These are phyloP conservation scores for Aureobasidium sp. DNA, from an alignment of 2,329 filamentous ascomycete genomes.

Conservation along the genomic window DNA sequence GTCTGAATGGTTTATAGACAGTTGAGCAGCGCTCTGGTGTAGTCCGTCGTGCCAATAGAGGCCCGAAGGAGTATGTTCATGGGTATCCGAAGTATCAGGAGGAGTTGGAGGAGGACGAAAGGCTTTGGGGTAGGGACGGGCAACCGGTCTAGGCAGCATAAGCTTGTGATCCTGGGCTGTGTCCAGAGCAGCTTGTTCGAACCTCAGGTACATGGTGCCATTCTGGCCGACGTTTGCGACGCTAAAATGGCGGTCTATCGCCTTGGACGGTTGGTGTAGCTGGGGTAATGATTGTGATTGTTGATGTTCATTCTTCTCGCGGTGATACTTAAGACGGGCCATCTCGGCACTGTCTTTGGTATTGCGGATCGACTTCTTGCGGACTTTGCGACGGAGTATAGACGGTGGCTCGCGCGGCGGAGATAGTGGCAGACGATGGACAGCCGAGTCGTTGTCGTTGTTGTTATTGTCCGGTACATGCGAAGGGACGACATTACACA, in stretches of 20 bases:
- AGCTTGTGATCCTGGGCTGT: neutral
- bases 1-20: neutral
- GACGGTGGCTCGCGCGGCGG: neutral
- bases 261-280: neutral
- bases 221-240: constrained; percentile 35
- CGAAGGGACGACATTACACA: neutral
- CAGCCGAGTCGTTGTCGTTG: neutral
- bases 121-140: neutral
- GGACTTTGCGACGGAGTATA: neutral
- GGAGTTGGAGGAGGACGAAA: constrained; percentile 10
- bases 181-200: constrained; percentile 10
- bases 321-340: neutral
- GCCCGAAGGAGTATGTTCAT: neutral
- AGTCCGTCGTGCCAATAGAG: constrained; percentile 15
- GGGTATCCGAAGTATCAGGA: constrained; percentile 10
- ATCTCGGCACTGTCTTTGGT: constrained; percentile 13
- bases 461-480: neutral
- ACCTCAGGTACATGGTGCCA: constrained; percentile 38
- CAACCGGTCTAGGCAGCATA: constrained; percentile 8
- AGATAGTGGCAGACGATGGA: neutral
- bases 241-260: constrained; percentile 28
- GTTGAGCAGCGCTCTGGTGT: constrained; percentile 15
- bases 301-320: neutral
- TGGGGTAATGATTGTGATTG: neutral
- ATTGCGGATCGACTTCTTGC: constrained; percentile 13